Evolutionary conservation across 2,329 filamentous ascomycete species (phyloP).

Genomic region (Trichoderma sp.): DNA sequence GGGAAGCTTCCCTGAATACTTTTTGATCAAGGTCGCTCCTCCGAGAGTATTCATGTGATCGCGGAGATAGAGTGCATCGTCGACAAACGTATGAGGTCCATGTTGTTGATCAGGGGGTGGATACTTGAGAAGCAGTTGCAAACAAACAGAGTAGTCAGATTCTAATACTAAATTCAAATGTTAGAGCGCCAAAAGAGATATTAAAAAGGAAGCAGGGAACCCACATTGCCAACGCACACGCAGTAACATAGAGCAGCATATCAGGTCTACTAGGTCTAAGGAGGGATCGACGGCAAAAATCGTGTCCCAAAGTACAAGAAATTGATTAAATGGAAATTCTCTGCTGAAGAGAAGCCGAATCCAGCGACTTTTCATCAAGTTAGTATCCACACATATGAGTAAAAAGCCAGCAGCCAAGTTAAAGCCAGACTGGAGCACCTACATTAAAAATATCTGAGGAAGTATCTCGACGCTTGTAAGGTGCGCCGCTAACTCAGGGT

Average conservation of each 20-base stretch:
- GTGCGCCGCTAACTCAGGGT: slow-evolving; percentile 81
- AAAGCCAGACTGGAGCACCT: slow-evolving; percentile 34
- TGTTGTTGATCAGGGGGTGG: slow-evolving; percentile 64
- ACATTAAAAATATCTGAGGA: slow-evolving; percentile 97
- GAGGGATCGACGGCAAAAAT: slow-evolving; percentile 84
- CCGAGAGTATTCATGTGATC: slow-evolving; percentile 64
- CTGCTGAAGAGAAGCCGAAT: slow-evolving; percentile 88
- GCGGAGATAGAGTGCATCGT: slow-evolving; percentile 77
- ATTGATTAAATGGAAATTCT: slow-evolving; percentile 86
- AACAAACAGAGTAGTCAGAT: slow-evolving; percentile 82
- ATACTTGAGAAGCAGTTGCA: slow-evolving; percentile 83
- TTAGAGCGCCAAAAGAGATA: background rate
- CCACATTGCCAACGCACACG: slow-evolving; percentile 86
- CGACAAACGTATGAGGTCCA: slow-evolving; percentile 76
- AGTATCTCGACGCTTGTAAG: slow-evolving; percentile 82
- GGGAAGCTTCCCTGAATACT: slow-evolving; percentile 65
- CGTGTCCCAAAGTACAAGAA: slow-evolving; percentile 85
- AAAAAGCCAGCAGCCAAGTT: too few relatives aligned
- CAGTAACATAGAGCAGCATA: slow-evolving; percentile 93
- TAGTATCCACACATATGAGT: background rate
- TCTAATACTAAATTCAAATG: slow-evolving; percentile 65
- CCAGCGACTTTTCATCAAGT: slow-evolving; percentile 67
- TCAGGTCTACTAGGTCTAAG: slow-evolving; percentile 78
- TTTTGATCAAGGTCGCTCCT: slow-evolving; percentile 66
- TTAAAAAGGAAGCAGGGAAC: slow-evolving; percentile 34